phyloP scores from a whole-genome alignment of 106 monocot genomes.

The Triglochin maritima region DNA sequence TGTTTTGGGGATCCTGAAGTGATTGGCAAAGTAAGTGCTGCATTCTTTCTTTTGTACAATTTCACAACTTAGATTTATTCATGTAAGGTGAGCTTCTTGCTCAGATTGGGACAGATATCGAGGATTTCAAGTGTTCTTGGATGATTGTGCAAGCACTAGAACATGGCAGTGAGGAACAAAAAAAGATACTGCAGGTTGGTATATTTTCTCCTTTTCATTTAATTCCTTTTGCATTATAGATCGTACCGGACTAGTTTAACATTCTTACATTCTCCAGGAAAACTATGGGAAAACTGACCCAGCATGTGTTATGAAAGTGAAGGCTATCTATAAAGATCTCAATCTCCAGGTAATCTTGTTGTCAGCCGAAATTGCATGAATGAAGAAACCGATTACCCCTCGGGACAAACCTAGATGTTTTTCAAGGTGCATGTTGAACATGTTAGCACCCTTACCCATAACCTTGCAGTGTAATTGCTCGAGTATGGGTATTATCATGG shows the following conservation, averaged over 20 bases:
- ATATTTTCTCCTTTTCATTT: not conserved
- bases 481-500: too few relatives aligned
- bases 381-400: too few relatives aligned
- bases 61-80: not conserved
- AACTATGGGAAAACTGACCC: conserved; percentile 84
- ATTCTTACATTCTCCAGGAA: conserved; percentile 34
- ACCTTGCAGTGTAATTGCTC: too few relatives aligned
- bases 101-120: conserved; percentile 95
- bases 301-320: conserved; percentile 56
- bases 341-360: conserved; percentile 47
- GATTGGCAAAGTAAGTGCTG: conserved; percentile 68
- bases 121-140: conserved; percentile 98
- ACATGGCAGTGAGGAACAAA: conserved; percentile 48
- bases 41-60: not conserved
- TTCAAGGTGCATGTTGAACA: too few relatives aligned
- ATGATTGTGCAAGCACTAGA: conserved; percentile 86
- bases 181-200: conserved; percentile 45
- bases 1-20: conserved; percentile 96
- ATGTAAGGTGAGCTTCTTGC: not conserved
- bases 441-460: too few relatives aligned
- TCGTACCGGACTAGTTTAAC: not conserved
- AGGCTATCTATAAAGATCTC: conserved; percentile 71
- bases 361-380: not conserved
- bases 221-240: not conserved
- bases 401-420: too few relatives aligned